Percentiles rank a stretch among this genome's conserved stretches.
phyloP scores from a whole-genome alignment of 108 stramenopile genomes.

The Craspedostauros australis region DNA sequence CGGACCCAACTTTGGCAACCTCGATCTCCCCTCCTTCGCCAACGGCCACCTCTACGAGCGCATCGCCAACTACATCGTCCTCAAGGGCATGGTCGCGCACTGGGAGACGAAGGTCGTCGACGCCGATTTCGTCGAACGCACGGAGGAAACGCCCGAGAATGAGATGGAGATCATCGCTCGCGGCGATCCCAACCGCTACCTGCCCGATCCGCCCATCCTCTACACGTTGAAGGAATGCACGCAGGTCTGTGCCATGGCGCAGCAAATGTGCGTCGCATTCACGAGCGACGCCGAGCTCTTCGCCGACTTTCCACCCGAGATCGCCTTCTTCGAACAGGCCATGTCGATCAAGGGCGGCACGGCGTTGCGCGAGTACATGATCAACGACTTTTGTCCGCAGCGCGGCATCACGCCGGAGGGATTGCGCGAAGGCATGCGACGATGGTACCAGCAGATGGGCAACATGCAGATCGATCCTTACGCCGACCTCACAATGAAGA shows the following conservation, averaged over 20 bases:
- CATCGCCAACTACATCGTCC: slow-evolving; percentile 67
- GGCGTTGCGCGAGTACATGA: slow-evolving; percentile 62
- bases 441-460: slow-evolving; percentile 61
- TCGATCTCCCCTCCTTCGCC: slow-evolving; percentile 55
- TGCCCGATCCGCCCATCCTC: slow-evolving; percentile 71
- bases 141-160: slow-evolving; percentile 39
- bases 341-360: slow-evolving; percentile 68
- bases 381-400: slow-evolving; percentile 73
- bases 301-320: slow-evolving; percentile 63
- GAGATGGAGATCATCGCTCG: slow-evolving; percentile 30
- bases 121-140: slow-evolving; percentile 55
- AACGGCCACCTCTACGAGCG: slow-evolving; percentile 66
- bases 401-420: slow-evolving; percentile 60
- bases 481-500: slow-evolving; percentile 61
- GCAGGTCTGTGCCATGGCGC: slow-evolving; percentile 68
- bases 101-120: slow-evolving; percentile 86
- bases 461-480: slow-evolving; percentile 87
- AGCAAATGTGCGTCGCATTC: slow-evolving; percentile 69
- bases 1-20: slow-evolving; percentile 81
- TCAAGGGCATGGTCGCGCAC: slow-evolving; percentile 82
- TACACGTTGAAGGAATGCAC: slow-evolving; percentile 62
- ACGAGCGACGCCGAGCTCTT: slow-evolving; percentile 47
- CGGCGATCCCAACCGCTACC: slow-evolving; percentile 76
- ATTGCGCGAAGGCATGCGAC: slow-evolving; percentile 68
- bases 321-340: slow-evolving; percentile 67